Evolutionary conservation across 768 basidiomycete genomes (phyloP).

Genomic region (Vishniacozyma victoriae): DNA sequence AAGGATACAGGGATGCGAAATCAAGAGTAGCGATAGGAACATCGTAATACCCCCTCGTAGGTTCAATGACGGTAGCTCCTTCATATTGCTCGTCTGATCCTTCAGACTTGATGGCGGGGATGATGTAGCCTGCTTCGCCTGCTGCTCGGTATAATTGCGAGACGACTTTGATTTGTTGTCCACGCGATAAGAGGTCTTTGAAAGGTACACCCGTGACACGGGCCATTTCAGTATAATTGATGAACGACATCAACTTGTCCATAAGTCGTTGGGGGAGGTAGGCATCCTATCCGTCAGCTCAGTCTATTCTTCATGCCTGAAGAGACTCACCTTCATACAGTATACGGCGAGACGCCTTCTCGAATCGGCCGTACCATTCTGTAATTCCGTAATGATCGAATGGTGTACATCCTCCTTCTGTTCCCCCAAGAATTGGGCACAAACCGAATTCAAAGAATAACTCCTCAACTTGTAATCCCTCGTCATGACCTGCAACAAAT

Average conservation of each 20-base stretch:
- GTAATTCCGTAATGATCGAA: constrained; percentile 94
- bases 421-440: constrained; percentile 93
- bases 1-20: constrained; percentile 97
- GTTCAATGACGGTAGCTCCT: constrained; percentile 98
- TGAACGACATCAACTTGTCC: constrained; percentile 98
- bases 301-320: background rate
- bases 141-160: constrained; percentile 93
- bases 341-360: constrained; percentile 89
- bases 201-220: constrained; percentile 99
- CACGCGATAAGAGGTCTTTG: constrained; percentile 86
- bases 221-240: constrained; percentile 99
- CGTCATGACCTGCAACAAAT: constrained; percentile 96
- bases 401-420: constrained; percentile 99
- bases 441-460: constrained; percentile 96
- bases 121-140: constrained; percentile 80
- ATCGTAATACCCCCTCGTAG: constrained; percentile 91
- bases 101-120: constrained; percentile 79
- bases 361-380: constrained; percentile 93
- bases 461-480: constrained; percentile 94
- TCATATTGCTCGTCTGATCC: constrained; percentile 95
- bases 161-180: constrained; percentile 97
- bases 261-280: constrained; percentile 92
- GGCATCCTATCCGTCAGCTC: constrained; percentile 63
- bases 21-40: constrained; percentile 95
- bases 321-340: constrained; percentile 73